Evolutionary conservation across 2,329 filamentous ascomycete genomes (phyloP), one percentile per base, ranked within the genome.

Genomic region (Alternaria sp.): DNA sequence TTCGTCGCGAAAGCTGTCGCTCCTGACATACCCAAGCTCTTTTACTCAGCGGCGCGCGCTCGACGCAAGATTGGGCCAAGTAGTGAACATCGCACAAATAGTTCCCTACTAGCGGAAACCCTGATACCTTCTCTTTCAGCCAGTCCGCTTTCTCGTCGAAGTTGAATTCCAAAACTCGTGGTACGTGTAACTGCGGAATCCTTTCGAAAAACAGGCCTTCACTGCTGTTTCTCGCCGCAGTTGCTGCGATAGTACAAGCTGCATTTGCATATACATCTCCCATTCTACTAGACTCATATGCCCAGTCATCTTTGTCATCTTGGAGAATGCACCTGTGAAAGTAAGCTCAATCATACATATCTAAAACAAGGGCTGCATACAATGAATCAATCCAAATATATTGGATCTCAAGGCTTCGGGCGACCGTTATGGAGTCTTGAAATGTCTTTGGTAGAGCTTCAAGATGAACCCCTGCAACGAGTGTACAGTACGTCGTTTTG

Each of bases 141-240:
- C 39, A 42, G 11, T 9, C 8, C 8, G 28, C 28, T 5, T 30
- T 11, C 28, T 9, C 8, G 28, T 11, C 11, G 11, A 30, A 30
- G 39, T 42, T 14, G 20, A 42, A 24, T 9, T 11, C 5, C 6
- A 9, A 12, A 43, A 7, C 18, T 14, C 18, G 12, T 7, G 39
- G 51, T 3, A 2, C 0, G 2, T n/a, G 12, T 3, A n/a, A 9
- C 2, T 7, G 4, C 0, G 39, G 4, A 0, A 1, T 5, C 12
- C 28, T 26, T 2, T 43, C 14, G 7, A 24, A 32, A 2, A 53
- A 43, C 0, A 53, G 18, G 6, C 39, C 51, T 3, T n/a, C 8
- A 7, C 11, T 24, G 2, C 38, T 34, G n/a, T 18, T 18, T 3
- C 12, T 5, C 0, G 51, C 26, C 6, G 51, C 39, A 1, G 51